Percentiles rank a stretch among this genome's conserved stretches.
phyloP scores from a whole-genome alignment of 164 flowering plant genomes.

The Nymphaea thermarum region DNA sequence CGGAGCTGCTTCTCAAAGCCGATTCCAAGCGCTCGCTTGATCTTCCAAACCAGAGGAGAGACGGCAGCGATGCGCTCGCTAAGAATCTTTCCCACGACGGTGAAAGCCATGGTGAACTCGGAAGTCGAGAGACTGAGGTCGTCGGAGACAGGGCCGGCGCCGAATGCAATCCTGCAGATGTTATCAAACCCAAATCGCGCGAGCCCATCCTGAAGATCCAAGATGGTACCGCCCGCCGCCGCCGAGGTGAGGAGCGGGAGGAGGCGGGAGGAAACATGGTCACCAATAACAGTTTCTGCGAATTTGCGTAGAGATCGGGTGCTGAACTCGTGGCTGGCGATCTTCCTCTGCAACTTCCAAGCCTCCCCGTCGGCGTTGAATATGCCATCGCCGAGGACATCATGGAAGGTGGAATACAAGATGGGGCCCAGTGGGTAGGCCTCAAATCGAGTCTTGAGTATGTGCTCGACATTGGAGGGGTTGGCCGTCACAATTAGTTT shows the following conservation, averaged over 20 bases:
- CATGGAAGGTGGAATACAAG: not conserved
- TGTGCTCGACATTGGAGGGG: not conserved
- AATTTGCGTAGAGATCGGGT: not conserved
- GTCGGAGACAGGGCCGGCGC: not conserved
- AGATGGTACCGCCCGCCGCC: too few species aligned
- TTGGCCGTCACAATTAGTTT: not conserved
- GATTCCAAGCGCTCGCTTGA: not conserved
- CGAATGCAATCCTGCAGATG: not conserved
- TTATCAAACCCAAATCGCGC: not conserved
- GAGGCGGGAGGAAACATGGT: not conserved
- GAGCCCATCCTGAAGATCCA: slow-evolving; percentile 28
- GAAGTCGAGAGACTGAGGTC: slow-evolving; percentile 16
- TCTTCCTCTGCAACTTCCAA: not conserved
- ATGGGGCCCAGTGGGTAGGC: not conserved
- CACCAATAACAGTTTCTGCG: not conserved
- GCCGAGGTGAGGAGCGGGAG: not conserved
- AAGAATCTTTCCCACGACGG: not conserved
- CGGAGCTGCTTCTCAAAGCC: not conserved
- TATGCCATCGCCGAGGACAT: not conserved
- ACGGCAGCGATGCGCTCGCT: not conserved
- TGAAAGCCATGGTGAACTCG: not conserved
- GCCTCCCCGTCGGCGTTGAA: not conserved
- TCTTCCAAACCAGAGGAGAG: not conserved
- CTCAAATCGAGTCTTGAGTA: not conserved
- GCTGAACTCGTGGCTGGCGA: not conserved